Evolutionary conservation across 1,284 basidiomycete species (phyloP).

Genomic region (Blastosporella zonata): DNA sequence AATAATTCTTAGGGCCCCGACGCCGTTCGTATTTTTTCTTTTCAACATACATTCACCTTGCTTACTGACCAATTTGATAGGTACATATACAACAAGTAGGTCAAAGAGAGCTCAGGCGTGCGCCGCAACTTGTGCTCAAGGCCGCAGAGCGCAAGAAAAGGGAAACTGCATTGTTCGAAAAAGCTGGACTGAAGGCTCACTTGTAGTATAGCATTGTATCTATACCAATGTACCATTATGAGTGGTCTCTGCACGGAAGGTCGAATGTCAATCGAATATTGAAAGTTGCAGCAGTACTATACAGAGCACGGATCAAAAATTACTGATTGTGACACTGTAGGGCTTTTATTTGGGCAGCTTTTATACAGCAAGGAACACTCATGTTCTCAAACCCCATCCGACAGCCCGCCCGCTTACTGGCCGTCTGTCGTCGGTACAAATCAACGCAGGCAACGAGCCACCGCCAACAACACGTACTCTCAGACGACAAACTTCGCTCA

Average conservation of each 20-base stretch:
- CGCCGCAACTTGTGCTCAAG: conserved; percentile 50
- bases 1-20: conserved; percentile 69
- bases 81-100: conserved; percentile 96
- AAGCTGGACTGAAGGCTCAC: conserved; percentile 55
- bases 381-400: conserved; percentile 19
- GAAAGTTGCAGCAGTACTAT: no score
- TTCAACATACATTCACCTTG: conserved; percentile 3
- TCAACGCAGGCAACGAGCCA: conserved; percentile 23
- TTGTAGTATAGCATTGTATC: conserved; percentile 40
- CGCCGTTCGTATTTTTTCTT: conserved; percentile 43
- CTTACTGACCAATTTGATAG: conserved; percentile 30
- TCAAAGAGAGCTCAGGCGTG: conserved; percentile 78
- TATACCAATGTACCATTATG: neutral
- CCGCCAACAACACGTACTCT: conserved; percentile 33
- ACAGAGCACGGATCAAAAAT: no score
- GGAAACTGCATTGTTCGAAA: conserved; percentile 57
- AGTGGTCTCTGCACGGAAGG: neutral
- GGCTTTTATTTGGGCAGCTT: no score
- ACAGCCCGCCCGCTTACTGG: conserved; percentile 9
- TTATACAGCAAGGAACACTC: neutral
- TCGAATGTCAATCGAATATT: no score
- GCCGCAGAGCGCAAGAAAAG: conserved; percentile 53
- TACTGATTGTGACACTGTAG: no score
- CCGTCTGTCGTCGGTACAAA: conserved; percentile 18
- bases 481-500: conserved; percentile 64